phyloP scores from a whole-genome alignment of 257 asterid species.

The Catharanthus roseus region DNA sequence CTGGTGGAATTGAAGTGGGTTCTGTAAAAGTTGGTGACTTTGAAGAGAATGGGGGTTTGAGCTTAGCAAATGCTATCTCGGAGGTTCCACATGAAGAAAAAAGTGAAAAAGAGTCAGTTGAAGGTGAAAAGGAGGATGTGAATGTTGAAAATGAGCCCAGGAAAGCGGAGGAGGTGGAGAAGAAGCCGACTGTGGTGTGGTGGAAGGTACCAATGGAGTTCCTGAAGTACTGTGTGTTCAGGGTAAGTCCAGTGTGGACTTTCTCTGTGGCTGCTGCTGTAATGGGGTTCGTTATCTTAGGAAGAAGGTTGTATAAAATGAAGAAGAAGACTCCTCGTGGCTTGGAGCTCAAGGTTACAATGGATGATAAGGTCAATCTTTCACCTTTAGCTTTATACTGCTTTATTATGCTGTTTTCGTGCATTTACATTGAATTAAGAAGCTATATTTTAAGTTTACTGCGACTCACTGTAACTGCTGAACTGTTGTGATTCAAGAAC shows the following conservation, averaged over 20 bases:
- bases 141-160: conserved; percentile 22
- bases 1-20: conserved; percentile 28
- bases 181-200: conserved; percentile 61
- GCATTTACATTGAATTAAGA: not conserved
- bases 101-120: conserved; percentile 21
- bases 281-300: conserved; percentile 76
- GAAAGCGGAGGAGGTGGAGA: conserved; percentile 32
- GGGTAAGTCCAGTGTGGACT: conserved; percentile 74
- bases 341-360: conserved; percentile 64
- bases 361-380: conserved; percentile 80
- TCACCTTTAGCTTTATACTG: conserved; percentile 13
- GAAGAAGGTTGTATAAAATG: conserved; percentile 71
- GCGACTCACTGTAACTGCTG: not conserved
- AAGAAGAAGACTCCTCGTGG: conserved; percentile 62
- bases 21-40: conserved; percentile 22
- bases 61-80: conserved; percentile 18
- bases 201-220: conserved; percentile 94
- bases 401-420: not conserved
- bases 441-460: not conserved
- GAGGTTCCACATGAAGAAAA: conserved; percentile 26
- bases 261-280: conserved; percentile 81
- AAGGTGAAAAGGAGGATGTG: conserved; percentile 18
- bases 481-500: not conserved
- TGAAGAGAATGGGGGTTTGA: conserved; percentile 22
- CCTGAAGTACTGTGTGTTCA: conserved; percentile 50